A percentile compares a stretch with the other conserved stretches of the same genome.
Conservation (phyloP, 1,284 basidiomycete species). For the Papiliotrema flavescens region DNA sequence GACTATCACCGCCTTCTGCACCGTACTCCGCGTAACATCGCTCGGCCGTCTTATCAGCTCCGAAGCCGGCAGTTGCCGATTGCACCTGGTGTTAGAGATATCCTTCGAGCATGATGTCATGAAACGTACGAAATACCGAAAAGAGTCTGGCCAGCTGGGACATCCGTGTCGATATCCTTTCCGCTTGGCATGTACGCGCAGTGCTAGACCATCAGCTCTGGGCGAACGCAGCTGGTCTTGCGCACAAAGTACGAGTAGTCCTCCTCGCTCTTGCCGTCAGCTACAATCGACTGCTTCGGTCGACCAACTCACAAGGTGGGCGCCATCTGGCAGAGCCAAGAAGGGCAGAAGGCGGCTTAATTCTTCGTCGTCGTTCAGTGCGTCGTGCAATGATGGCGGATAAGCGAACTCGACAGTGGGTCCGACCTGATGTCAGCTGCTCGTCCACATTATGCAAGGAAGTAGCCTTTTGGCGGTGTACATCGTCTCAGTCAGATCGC, state of each 20-base stretch:
- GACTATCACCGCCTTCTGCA: constrained; percentile 97
- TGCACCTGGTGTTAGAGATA: constrained; percentile 62
- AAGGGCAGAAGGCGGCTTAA: constrained; percentile 83
- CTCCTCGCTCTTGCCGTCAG: constrained; percentile 65
- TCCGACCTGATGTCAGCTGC: constrained; percentile 50
- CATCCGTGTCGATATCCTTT: constrained; percentile 21
- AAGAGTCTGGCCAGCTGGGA: constrained; percentile 58
- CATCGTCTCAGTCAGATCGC: too few relatives aligned
- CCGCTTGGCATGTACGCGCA: constrained; percentile 53
- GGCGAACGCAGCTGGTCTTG: constrained; percentile 6
- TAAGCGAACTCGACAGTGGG: constrained; percentile 77
- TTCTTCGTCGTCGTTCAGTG: constrained; percentile 74
- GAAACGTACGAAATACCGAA: constrained; percentile 83
- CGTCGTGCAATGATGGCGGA: constrained; percentile 55
- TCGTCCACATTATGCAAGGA: too few relatives aligned
- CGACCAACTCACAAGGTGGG: constrained; percentile 67
- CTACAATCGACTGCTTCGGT: not conserved
- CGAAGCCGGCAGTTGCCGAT: constrained; percentile 85
- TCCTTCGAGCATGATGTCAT: constrained; percentile 3
- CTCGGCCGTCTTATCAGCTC: constrained; percentile 74
- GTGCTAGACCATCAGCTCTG: constrained; percentile 53
- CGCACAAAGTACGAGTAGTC: constrained; percentile 89
- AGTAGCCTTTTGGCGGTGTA: too few relatives aligned
- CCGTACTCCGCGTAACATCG: constrained; percentile 91
- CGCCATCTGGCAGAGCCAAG: constrained; percentile 95